Percentiles rank a stretch among this genome's conserved stretches.
Evolutionary conservation across 768 basidiomycete species (phyloP).

Genomic region (Podaxis sp.): DNA sequence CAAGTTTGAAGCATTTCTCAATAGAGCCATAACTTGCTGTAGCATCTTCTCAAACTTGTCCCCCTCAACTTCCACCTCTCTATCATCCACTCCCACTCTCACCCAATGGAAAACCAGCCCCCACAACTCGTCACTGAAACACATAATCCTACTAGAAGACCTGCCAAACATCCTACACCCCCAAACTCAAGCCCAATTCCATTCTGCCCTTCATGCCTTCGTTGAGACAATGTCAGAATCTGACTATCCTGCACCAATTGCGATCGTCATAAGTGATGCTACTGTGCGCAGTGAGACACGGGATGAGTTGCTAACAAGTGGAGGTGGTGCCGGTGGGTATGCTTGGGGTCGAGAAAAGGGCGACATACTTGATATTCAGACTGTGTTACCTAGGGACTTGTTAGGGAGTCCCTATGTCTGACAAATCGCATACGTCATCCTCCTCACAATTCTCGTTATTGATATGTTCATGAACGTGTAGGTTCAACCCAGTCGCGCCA

Average conservation of each 20-base stretch:
- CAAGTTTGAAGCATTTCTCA: conserved; percentile 77
- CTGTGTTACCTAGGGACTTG: conserved; percentile 68
- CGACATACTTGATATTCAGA: conserved; percentile 59
- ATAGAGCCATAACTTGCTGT: conserved; percentile 61
- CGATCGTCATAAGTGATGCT: conserved; percentile 82
- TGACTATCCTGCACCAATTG: conserved; percentile 56
- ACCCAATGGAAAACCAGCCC: conserved; percentile 20
- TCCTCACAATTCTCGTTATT: not conserved
- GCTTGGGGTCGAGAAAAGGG: conserved; percentile 45
- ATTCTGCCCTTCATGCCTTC: conserved; percentile 62
- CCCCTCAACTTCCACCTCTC: conserved; percentile 12
- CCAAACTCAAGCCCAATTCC: conserved; percentile 69
- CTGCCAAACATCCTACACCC: conserved; percentile 87
- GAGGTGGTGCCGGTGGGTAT: conserved; percentile 23
- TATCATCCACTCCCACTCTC: conserved; percentile 12
- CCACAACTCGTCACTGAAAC: conserved; percentile 27
- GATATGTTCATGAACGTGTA: conserved; percentile 27
- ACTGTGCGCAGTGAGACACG: conserved; percentile 72
- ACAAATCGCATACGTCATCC: conserved; percentile 66
- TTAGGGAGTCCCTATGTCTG: conserved; percentile 72
- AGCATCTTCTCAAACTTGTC: conserved; percentile 42
- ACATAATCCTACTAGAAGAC: conserved; percentile 82
- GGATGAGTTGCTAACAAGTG: conserved; percentile 42
- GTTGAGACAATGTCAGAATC: conserved; percentile 35
- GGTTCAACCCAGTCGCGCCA: conserved; percentile 90